These are phyloP conservation scores for Aureobasidium namibiae DNA, from an alignment of 2,329 filamentous ascomycete species.

Conservation along the genomic window DNA sequence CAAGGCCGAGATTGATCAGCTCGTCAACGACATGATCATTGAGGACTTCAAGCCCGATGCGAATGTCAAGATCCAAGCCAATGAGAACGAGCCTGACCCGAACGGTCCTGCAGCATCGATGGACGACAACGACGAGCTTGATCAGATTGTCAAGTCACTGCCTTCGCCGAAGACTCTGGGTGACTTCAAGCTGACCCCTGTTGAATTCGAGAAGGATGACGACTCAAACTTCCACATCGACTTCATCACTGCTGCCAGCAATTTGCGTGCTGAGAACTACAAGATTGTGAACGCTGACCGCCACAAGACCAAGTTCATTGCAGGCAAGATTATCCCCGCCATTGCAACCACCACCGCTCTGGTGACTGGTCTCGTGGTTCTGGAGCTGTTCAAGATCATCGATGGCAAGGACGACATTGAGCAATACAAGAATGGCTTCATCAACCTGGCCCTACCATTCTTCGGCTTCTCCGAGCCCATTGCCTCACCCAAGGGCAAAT, in stretches of 20 bases:
- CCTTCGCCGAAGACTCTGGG: constrained; percentile 73
- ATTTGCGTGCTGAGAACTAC: constrained; percentile 95
- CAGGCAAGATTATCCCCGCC: constrained; percentile 97
- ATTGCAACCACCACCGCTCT: constrained; percentile 96
- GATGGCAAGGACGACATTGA: constrained; percentile 95
- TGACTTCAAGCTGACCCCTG: constrained; percentile 80
- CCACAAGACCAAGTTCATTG: constrained; percentile 99
- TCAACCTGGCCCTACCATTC: constrained; percentile 93
- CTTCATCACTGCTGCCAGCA: constrained; percentile 96
- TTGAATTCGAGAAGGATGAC: constrained; percentile 98
- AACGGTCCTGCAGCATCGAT: constrained; percentile 52
- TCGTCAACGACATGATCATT: constrained; percentile 87
- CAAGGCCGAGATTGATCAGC: constrained; percentile 64
- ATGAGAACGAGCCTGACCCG: constrained; percentile 90
- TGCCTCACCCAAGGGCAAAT: constrained; percentile 84
- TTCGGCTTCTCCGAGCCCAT: constrained; percentile 98
- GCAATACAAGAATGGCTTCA: constrained; percentile 98
- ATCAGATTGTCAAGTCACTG: constrained; percentile 62
- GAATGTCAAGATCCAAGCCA: constrained; percentile 91
- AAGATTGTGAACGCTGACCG: constrained; percentile 87
- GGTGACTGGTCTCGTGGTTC: constrained; percentile 83
- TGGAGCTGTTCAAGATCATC: constrained; percentile 94
- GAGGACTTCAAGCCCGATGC: constrained; percentile 89
- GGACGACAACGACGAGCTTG: constrained; percentile 68
- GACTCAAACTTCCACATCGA: constrained; percentile 98